These are phyloP conservation scores for Globisporangium acanthophoron DNA, from an alignment of 352 stramenopile genomes.

Conservation along the genomic window DNA sequence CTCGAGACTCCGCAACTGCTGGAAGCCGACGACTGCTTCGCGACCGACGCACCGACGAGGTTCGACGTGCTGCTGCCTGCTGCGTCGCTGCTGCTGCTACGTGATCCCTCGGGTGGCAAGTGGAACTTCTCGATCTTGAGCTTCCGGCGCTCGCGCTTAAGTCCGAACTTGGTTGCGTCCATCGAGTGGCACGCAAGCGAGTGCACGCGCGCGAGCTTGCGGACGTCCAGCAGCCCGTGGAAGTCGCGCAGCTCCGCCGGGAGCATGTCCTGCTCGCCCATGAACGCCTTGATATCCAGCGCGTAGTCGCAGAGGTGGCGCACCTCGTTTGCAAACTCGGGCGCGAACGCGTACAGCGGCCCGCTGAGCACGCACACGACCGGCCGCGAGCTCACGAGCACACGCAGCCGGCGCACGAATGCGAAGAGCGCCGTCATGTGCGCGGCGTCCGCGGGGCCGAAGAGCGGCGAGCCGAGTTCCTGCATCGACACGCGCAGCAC, in stretches of 20 bases:
- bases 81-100: constrained; percentile 18
- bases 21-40: not conserved
- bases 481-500: constrained; percentile 41
- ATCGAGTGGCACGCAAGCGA: constrained; percentile 46
- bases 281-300: constrained; percentile 52
- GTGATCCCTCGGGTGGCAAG: constrained; percentile 56
- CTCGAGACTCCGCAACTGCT: constrained; percentile 1
- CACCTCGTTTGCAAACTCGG: constrained; percentile 35
- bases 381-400: constrained; percentile 16
- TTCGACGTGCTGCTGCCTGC: constrained; percentile 6
- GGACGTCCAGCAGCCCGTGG: constrained; percentile 46
- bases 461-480: constrained; percentile 38
- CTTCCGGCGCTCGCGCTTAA: constrained; percentile 66
- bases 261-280: constrained; percentile 48
- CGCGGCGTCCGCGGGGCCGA: constrained; percentile 18
- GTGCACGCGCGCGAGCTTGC: constrained; percentile 54
- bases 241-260: constrained; percentile 57
- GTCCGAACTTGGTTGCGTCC: constrained; percentile 48
- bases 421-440: constrained; percentile 40
- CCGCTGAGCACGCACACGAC: constrained; percentile 27
- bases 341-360: constrained; percentile 19
- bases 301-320: constrained; percentile 55
- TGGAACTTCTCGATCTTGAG: constrained; percentile 81
- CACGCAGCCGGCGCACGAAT: constrained; percentile 31
- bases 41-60: constrained; percentile 5